Base-by-base conservation (phyloP, 2,329 filamentous ascomycete species). In the Cyphellophora europaea region DNA sequence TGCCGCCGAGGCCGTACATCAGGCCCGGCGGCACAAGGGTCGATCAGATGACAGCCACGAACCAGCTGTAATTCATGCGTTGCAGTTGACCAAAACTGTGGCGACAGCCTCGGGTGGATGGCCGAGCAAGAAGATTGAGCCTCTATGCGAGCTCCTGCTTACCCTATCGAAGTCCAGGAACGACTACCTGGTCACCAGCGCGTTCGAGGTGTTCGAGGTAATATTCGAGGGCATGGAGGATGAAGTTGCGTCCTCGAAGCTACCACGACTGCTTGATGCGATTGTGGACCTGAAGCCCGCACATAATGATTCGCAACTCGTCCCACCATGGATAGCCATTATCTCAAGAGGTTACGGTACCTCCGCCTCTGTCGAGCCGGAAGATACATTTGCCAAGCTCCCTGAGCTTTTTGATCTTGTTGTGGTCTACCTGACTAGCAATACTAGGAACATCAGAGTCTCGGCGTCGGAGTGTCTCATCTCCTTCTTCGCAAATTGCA, bases 161-260 rank as follows among this genome's bases (percentile, higher is more conserved):
- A 78, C 79, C 47, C 93, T 96, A 42, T 89, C 89, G 18, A 80
- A 80, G 53, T 88, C 83, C 6, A 91, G 78, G 57, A 95, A 93
- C 56, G 88, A 96, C 56, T 93, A 89, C 57, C 79, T 98, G 67
- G 93, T 88, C 19, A 93, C 96, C 80, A 82, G 85, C 8, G 83
- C 88, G 0, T 95, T 98, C 50, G 89, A 95, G 47, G 89, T 96
- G 3, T 98, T 98, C 51, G 91, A 98, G 58, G 82, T 93, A 57
- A 93, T 96, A 29, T 96, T 98, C 47, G 81, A 82, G 49, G 82
- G 87, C 5, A 88, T 98, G 81, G 74, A 79, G 11, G 82, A 88
- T 47, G 86, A 93, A 47, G 72, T 88, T 32, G 84, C 88, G 0
- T 93, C 87, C 3, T 75, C 85, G 1, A 98, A 96, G 62, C 71